Evolutionary conservation across 140 eudicot species (phyloP), one percentile per base, ranked within the genome.

Genomic region (Stevia rebaudiana): DNA sequence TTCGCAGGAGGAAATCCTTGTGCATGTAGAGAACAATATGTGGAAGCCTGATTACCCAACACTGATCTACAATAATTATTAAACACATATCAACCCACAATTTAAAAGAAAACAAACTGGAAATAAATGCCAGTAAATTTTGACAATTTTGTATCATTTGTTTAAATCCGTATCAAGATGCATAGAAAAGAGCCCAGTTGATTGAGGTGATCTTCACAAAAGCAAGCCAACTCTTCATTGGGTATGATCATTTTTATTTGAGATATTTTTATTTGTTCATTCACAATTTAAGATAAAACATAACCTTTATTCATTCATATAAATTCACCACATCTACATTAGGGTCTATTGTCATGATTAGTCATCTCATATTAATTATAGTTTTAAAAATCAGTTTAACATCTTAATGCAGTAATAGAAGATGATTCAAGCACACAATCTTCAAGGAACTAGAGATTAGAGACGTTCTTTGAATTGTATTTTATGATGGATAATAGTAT

Each of bases 21-120:
- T 63, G 6, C 79, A 51, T 36, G 85, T 86, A 13, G 69, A 69
- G 84, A 73, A 86, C 76, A 86, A 80, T 71, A 86, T 84, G 95
- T 90, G 94, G 97, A 72, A 62, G 65, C 97, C 97, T 3, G 94
- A 90, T 8, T 90, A 90, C 75, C 90, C 95, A 19, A 90, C 87
- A 9, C 63, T 90, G 63, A 82, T 90, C 37, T 86, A 84, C 80
- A 82, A 79, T 81, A 56, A 80, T 39, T 80, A 82, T 25, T 90
- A 71, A 63, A 61, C 48, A 23, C 30, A 71, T 44, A 30, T 31
- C 15, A 43, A 25, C 19, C 7, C 13, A 10, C 36, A 48, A 1
- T 2, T 9, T 28, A 17, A 36, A 16, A 28, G 16, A 44, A 44
- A 44, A 16, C 46, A 37, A 30, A 56, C 61, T 11, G 57, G 30